phyloP scores from a whole-genome alignment of 2,329 filamentous ascomycete species.

The Monosporascus cannonballus region DNA sequence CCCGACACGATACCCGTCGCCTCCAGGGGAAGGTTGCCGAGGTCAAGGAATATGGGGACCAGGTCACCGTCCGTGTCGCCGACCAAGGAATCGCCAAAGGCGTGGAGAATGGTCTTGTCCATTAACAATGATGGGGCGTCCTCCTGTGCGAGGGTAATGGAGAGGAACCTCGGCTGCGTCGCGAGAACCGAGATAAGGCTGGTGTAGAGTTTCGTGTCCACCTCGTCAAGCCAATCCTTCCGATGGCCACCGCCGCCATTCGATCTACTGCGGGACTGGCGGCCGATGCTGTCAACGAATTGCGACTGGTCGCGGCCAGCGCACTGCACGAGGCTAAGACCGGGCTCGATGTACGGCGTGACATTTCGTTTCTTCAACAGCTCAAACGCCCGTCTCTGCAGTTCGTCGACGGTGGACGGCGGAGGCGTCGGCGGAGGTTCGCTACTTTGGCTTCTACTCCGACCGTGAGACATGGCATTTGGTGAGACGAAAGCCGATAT shows the following conservation, averaged over 20 bases:
- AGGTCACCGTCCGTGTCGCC: constrained; percentile 67
- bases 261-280: constrained; percentile 29
- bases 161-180: constrained; percentile 63
- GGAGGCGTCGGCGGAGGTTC: constrained; percentile 64
- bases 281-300: constrained; percentile 30
- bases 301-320: constrained; percentile 55
- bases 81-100: constrained; percentile 69
- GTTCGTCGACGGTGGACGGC: constrained; percentile 69
- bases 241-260: constrained; percentile 16
- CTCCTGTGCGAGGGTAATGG: constrained; percentile 64
- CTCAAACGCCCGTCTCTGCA: constrained; percentile 77
- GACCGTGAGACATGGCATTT: constrained; percentile 28
- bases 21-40: constrained; percentile 74
- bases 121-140: constrained; percentile 70
- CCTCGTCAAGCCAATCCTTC: constrained; percentile 48
- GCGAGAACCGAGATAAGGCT: constrained; percentile 56
- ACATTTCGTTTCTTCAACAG: constrained; percentile 76
- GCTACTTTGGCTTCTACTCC: constrained; percentile 26
- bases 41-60: constrained; percentile 82
- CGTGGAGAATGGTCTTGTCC: constrained; percentile 58
- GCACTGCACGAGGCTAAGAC: constrained; percentile 73
- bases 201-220: constrained; percentile 59
- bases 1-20: constrained; percentile 94
- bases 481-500: constrained; percentile 62
- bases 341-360: constrained; percentile 61